Conservation (phyloP, 148 eudicot species). For the Rhododendron simsii region DNA sequence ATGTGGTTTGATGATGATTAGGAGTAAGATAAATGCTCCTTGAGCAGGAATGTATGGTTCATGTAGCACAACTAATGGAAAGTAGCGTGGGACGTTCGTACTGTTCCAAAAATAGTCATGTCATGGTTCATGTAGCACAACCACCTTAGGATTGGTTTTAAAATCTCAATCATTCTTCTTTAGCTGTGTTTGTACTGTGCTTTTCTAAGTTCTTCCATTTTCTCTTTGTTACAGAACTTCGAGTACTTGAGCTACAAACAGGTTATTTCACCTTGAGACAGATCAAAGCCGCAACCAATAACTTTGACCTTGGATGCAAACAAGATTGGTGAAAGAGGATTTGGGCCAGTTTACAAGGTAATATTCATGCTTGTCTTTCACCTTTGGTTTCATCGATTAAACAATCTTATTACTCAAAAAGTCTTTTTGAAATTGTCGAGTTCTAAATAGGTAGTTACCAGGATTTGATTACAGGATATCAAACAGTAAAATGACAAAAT, state of each 20-base stretch:
- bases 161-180: not conserved
- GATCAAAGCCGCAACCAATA: constrained; percentile 42
- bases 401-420: not conserved
- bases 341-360: constrained; percentile 78
- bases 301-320: constrained; percentile 42
- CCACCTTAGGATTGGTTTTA: not conserved
- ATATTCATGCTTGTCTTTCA: not conserved
- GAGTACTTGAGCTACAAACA: constrained; percentile 35
- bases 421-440: not conserved
- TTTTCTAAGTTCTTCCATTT: not conserved
- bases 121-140: not conserved
- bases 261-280: constrained; percentile 36
- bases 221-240: constrained; percentile 22
- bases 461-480: not conserved
- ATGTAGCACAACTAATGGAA: not conserved
- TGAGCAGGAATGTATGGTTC: not conserved
- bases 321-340: constrained; percentile 77
- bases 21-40: not conserved
- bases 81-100: not conserved
- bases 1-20: not conserved
- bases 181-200: not conserved
- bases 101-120: not conserved
- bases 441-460: not conserved
- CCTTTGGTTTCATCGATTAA: not conserved
- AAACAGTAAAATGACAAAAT: not conserved